Percentiles rank a stretch among this genome's conserved stretches.
Evolutionary conservation across 2,329 filamentous ascomycete genomes (phyloP).

Genomic region (Leptographium radiaticola): DNA sequence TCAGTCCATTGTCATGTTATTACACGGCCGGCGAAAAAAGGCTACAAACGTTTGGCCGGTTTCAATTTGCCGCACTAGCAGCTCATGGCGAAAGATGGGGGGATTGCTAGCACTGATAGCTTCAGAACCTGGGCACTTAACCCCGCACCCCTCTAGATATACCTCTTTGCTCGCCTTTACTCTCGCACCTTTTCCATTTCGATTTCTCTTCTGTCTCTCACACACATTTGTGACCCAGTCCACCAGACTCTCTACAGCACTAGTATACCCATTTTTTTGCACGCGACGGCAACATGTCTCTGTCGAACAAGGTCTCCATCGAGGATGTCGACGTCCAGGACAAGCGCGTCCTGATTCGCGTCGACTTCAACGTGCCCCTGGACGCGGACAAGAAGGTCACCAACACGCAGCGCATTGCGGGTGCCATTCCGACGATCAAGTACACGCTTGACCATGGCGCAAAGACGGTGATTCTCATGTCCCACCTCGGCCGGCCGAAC

Average conservation of each 20-base stretch:
- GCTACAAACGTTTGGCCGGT: background rate
- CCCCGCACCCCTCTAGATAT: background rate
- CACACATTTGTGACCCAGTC: background rate
- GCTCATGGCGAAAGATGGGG: background rate
- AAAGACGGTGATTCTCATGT: constrained; percentile 94
- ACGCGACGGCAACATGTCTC: constrained; percentile 59
- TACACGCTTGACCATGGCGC: constrained; percentile 81
- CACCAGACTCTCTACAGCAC: background rate
- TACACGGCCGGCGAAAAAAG: background rate
- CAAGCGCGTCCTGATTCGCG: constrained; percentile 96
- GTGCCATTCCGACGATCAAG: constrained; percentile 90
- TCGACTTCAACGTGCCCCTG: constrained; percentile 99
- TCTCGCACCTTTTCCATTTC: background rate
- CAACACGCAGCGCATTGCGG: constrained; percentile 96
- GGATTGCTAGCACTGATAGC: background rate
- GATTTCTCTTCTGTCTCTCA: background rate
- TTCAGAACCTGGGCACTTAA: background rate
- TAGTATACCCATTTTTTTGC: background rate
- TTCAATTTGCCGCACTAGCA: background rate
- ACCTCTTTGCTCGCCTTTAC: background rate
- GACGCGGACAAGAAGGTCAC: constrained; percentile 87
- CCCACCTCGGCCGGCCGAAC: constrained; percentile 90
- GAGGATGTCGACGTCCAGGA: constrained; percentile 92
- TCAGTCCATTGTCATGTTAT: constrained; percentile 1
- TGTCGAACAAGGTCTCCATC: constrained; percentile 96